Evolutionary conservation across 768 basidiomycete genomes (phyloP).

Genomic region (Boletus sensibilis): DNA sequence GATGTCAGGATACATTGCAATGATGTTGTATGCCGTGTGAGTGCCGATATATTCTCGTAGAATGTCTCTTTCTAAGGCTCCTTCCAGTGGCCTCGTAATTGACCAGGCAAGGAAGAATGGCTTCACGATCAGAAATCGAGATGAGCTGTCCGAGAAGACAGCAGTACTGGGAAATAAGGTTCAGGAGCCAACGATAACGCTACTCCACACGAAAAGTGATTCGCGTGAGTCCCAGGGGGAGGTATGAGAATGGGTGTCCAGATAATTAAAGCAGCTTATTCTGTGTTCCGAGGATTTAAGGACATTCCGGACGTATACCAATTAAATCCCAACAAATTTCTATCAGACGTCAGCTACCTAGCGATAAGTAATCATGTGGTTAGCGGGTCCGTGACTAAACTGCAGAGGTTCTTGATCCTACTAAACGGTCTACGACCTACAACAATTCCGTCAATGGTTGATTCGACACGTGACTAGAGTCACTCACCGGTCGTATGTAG

Average conservation of each 20-base stretch:
- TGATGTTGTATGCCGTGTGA: conserved; percentile 58
- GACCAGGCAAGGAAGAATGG: conserved; percentile 47
- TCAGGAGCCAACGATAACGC: neutral
- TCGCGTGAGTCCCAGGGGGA: conserved; percentile 15
- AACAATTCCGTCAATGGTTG: conserved; percentile 5
- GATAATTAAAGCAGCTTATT: neutral
- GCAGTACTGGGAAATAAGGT: neutral
- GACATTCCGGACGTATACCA: neutral
- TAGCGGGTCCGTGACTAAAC: conserved; percentile 42
- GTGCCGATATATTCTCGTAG: conserved; percentile 20
- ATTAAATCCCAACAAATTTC: conserved; percentile 17
- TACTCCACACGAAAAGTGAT: conserved; percentile 11
- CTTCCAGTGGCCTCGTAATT: conserved; percentile 50
- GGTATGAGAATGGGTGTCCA: conserved; percentile 3
- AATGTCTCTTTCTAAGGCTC: neutral
- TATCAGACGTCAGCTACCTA: conserved; percentile 10
- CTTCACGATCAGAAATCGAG: conserved; percentile 50
- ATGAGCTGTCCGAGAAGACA: conserved; percentile 37
- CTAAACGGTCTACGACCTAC: conserved; percentile 76
- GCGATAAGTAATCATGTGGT: neutral
- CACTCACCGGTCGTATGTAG: conserved; percentile 76
- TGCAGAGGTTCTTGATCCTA: conserved; percentile 74
- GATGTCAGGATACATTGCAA: conserved; percentile 55
- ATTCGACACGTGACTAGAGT: neutral
- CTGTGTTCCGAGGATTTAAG: neutral